These are phyloP conservation scores for Rhynchospora pubera DNA, from an alignment of 176 grass and related monocot genomes.

Conservation along the genomic window DNA sequence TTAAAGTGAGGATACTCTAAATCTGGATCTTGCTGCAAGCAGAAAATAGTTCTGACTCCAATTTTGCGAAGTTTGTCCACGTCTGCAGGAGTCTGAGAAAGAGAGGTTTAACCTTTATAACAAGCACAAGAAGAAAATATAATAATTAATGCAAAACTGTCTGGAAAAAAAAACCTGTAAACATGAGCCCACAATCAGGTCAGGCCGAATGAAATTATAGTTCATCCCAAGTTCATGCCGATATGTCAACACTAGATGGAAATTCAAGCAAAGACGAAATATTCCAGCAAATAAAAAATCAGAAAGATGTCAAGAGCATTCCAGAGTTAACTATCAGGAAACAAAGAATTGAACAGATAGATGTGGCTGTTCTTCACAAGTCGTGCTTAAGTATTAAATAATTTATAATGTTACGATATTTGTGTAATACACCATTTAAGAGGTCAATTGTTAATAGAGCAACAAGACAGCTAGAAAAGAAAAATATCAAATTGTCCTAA, in stretches of 20 bases:
- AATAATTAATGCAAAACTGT: neutral
- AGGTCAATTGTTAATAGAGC: neutral
- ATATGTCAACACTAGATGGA: constrained; percentile 65
- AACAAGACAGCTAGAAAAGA: neutral
- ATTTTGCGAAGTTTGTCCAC: constrained; percentile 88
- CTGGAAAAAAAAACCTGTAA: constrained; percentile 62
- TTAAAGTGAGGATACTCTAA: constrained; percentile 66
- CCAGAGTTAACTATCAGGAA: neutral
- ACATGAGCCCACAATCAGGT: constrained; percentile 95
- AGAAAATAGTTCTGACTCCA: constrained; percentile 91
- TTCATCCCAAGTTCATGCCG: constrained; percentile 98
- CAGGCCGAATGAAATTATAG: constrained; percentile 83
- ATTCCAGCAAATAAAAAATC: constrained; percentile 17
- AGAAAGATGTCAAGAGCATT: neutral
- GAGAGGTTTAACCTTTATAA: constrained; percentile 23
- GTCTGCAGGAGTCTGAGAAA: constrained; percentile 59
- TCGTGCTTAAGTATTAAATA: neutral
- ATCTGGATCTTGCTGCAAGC: constrained; percentile 90
- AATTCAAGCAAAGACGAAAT: neutral
- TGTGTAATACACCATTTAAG: neutral
- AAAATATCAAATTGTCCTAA: neutral
- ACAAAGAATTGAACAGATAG: neutral
- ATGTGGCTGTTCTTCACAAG: neutral
- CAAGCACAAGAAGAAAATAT: constrained; percentile 15
- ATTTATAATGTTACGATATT: neutral